phyloP scores from a whole-genome alignment of 2,329 filamentous ascomycete species.

The Fusarium chuoi region DNA sequence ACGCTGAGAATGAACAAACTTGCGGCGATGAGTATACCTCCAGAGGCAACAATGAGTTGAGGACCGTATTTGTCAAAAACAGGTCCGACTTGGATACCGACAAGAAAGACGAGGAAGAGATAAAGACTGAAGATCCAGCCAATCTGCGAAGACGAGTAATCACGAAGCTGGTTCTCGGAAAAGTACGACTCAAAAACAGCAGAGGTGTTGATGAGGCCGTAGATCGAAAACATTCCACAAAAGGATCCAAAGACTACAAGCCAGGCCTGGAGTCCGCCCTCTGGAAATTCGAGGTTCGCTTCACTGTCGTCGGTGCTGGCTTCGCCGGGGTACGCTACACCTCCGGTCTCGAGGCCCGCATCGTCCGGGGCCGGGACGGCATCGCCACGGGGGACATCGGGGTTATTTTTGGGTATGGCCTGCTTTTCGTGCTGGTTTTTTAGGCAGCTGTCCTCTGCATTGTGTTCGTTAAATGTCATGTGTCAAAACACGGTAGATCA shows the following conservation, averaged over 20 bases:
- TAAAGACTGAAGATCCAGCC: conserved; percentile 92
- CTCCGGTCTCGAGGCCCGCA: conserved; percentile 18
- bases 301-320: not conserved
- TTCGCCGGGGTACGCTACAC: not conserved
- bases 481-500: conserved; percentile 3
- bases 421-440: conserved; percentile 40
- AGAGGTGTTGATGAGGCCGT: conserved; percentile 72
- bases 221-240: conserved; percentile 70
- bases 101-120: conserved; percentile 83
- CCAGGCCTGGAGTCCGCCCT: conserved; percentile 76
- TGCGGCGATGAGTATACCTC: conserved; percentile 69
- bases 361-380: conserved; percentile 7
- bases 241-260: conserved; percentile 77
- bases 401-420: conserved; percentile 21
- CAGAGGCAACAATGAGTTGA: conserved; percentile 70
- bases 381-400: not conserved
- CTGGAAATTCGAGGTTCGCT: conserved; percentile 46
- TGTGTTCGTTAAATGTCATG: conserved; percentile 28
- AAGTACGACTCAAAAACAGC: conserved; percentile 77
- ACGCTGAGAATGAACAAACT: conserved; percentile 75
- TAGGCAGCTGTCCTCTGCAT: conserved; percentile 48
- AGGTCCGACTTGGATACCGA: conserved; percentile 83
- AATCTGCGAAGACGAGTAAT: conserved; percentile 73
- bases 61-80: conserved; percentile 83
- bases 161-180: conserved; percentile 74